Conservation (phyloP, 2,329 filamentous ascomycete species). For the Colletotrichum brevisporum region DNA sequence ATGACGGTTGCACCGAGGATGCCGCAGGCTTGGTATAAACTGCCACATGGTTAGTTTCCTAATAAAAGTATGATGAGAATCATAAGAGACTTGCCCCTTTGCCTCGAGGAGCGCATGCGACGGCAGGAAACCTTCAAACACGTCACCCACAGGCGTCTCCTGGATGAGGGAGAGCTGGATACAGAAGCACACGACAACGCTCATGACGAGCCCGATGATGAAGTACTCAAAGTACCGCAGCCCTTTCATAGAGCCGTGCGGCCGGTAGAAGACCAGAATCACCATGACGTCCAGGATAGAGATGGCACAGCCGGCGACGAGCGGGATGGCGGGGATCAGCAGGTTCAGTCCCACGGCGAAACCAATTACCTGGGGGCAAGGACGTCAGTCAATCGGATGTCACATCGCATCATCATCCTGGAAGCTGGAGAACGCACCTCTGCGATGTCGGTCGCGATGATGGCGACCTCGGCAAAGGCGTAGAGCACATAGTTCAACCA, state of each 20-base stretch:
- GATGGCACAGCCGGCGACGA: slow-evolving; percentile 78
- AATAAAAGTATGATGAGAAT: no score
- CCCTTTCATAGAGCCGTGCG: slow-evolving; percentile 70
- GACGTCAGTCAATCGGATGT: slow-evolving; percentile 21
- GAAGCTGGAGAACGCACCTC: slow-evolving; percentile 60
- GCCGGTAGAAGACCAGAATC: slow-evolving; percentile 76
- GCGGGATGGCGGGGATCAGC: slow-evolving; percentile 72
- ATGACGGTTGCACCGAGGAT: slow-evolving; percentile 84
- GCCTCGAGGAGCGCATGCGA: slow-evolving; percentile 71
- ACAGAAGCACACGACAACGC: slow-evolving; percentile 79
- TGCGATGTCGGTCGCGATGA: slow-evolving; percentile 80
- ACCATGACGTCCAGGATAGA: slow-evolving; percentile 78
- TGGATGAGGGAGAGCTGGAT: slow-evolving; percentile 76
- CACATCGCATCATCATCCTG: no score
- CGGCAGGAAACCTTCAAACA: slow-evolving; percentile 76
- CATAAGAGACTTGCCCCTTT: slow-evolving; percentile 55
- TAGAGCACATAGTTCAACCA: slow-evolving; percentile 77
- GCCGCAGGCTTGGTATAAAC: slow-evolving; percentile 79
- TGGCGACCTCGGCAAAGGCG: slow-evolving; percentile 74
- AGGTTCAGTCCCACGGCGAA: slow-evolving; percentile 79
- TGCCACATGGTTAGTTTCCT: slow-evolving; percentile 41
- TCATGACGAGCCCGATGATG: slow-evolving; percentile 74
- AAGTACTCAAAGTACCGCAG: slow-evolving; percentile 76
- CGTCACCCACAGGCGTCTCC: slow-evolving; percentile 67
- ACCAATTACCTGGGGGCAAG: slow-evolving; percentile 69